Evolutionary conservation across 805 yeast genomes (phyloP), one percentile per base, ranked within the genome.

Genomic region (Ogataea minuta): DNA sequence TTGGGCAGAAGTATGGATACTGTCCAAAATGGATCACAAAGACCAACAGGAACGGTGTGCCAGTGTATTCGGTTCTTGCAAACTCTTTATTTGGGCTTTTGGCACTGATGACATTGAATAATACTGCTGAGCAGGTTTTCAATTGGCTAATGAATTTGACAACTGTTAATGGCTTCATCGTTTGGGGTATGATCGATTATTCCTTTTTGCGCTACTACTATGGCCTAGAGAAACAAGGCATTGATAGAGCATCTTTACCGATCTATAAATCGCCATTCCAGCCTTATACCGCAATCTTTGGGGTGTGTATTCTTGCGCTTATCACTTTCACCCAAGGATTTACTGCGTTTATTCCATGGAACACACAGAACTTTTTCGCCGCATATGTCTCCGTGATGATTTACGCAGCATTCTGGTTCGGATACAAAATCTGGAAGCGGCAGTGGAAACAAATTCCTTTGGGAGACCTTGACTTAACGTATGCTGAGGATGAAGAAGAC

Each of bases 281-380:
- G 79, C 93, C 95, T 3, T 74, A 58, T 46, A 62, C 68, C 44
- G 85, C 90, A 2, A 79, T 77, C 62, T 81, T 83, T 52, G 76
- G 88, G 3, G 62, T 76, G 4, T 62, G 70, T 37, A 68, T 75
- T 48, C 69, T 81, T 47, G 59, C 70, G 10, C 47, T 82, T 20
- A 74, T 87, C 55, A 74, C 76, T 19, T 69, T 85, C 45, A 69
- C 86, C 45, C 90, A 87, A 62, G 95, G 95, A 26, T 86, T 73
- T 59, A 60, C 72, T 2, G 75, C 77, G 1, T 86, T 86, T 63
- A 76, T 77, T 39, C 60, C 61, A 9, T 65, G 82, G 52, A 66
- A 64, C 43, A 84, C 75, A 3, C 59, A 75, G 9, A 63, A 66
- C 25, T 86, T 86, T 67, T 76, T 84, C 58, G 77, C 86, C 17